Conservation (phyloP, 2,329 filamentous ascomycete genomes). For the Xylariales sp. region DNA sequence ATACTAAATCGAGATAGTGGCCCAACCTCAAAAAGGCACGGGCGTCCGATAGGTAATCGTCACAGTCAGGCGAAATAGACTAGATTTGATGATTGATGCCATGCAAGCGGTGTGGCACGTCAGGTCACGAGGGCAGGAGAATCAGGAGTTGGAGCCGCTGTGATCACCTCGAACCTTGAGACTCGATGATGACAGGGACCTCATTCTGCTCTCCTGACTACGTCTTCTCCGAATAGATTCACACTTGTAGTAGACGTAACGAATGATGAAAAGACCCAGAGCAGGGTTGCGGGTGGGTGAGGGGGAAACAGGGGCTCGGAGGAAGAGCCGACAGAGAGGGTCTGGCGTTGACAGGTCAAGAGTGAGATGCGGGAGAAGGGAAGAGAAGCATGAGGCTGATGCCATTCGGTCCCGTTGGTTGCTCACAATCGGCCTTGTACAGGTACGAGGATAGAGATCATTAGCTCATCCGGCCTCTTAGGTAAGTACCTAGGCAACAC, state of each 20-base stretch:
- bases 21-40: background rate
- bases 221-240: too few relatives aligned
- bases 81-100: constrained; percentile 1
- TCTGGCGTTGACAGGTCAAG: too few relatives aligned
- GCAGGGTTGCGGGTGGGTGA: background rate
- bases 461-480: too few relatives aligned
- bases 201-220: too few relatives aligned
- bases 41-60: constrained; percentile 7
- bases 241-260: too few relatives aligned
- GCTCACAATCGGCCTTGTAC: too few relatives aligned
- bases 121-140: constrained; percentile 5
- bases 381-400: too few relatives aligned
- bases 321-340: background rate
- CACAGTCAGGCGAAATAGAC: constrained; percentile 6
- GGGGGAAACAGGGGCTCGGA: background rate
- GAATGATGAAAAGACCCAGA: too few relatives aligned
- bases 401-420: too few relatives aligned
- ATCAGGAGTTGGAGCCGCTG: constrained; percentile 1
- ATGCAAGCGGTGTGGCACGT: constrained; percentile 9
- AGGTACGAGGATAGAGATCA: too few relatives aligned
- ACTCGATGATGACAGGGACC: background rate
- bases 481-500: too few relatives aligned
- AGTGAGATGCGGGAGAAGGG: too few relatives aligned
- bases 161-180: constrained; percentile 2
- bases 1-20: constrained; percentile 9